Base-by-base conservation (phyloP, 768 basidiomycete species). In the Suillus occidentalis region DNA sequence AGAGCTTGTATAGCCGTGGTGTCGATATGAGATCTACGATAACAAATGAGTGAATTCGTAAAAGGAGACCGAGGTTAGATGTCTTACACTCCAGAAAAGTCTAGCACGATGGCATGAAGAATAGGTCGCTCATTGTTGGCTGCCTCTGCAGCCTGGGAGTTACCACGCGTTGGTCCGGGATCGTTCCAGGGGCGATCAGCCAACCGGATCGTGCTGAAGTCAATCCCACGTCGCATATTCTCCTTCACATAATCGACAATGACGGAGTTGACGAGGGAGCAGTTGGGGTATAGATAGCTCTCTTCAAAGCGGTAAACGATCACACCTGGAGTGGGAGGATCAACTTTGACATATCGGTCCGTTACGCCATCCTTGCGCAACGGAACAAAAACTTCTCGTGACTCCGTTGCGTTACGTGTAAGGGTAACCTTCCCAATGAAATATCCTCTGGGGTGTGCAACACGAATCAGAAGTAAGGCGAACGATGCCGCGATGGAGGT, bases 101-200 rank as follows among this genome's bases (percentile, higher is more conserved):
- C 97, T 22, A 99, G 81, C 36, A 99, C 91, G 68, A 99, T 85
- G 14, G 97, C 95, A 63, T 88, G 89, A 55, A 99, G 80, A 25
- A 80, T 72, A 0, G 96, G 94, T 71, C 84, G 87, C 34, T 79
- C 72, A 65, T 91, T 85, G 47, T 81, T 78, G 18, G 77, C 79
- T 56, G 70, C 77, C 66, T 81, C 84, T 47, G 87, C 86, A 31
- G 79, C 83, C 0, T 71, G 79, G 0, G 76, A 77, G 6, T 80
- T 79, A 16, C 82, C 81, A 20, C 82, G 80, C 59, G 75, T 70
- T 22, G 92, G 91, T 34, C 94, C 93, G 12, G 92, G 89, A 70
- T 97, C 95, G 73, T 99, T 99, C 97, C 97, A 99, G 14, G 93
- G 85, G 50, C 95, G 87, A 73, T 97, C 94, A 3, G 53, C 53